These are phyloP conservation scores for Xylaria sp. DNA, from an alignment of 2,329 filamentous ascomycete genomes.

Conservation along the genomic window DNA sequence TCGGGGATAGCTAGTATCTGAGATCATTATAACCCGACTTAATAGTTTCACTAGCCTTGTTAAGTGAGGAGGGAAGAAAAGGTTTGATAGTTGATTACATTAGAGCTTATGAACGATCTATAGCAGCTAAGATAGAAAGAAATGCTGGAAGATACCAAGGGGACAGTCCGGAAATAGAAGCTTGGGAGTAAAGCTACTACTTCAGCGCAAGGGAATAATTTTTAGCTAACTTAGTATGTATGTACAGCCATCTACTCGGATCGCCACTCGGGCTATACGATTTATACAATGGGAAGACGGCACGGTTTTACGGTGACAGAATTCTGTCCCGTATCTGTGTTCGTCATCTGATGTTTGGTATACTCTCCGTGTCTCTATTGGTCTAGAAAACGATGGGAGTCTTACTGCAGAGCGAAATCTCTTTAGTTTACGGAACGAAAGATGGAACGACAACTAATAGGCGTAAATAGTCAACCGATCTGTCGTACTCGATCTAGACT, in stretches of 20 bases:
- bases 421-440: neutral
- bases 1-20: too few relatives aligned
- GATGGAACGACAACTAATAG: neutral
- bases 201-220: neutral
- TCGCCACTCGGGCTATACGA: conserved; percentile 34
- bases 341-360: neutral
- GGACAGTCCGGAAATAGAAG: too few relatives aligned
- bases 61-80: conserved; percentile 35
- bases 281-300: conserved; percentile 20
- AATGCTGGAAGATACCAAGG: neutral
- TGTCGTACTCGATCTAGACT: conserved; percentile 23
- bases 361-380: neutral
- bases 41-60: neutral
- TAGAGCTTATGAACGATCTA: neutral
- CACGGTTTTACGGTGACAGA: conserved; percentile 33
- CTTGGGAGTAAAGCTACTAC: neutral
- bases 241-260: conserved; percentile 37
- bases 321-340: neutral
- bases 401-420: too few relatives aligned
- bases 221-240: conserved; percentile 2
- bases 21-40: too few relatives aligned
- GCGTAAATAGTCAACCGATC: conserved; percentile 20
- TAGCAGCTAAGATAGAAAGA: neutral
- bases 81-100: neutral
- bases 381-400: neutral